Conservation (phyloP, 176 grass and related monocot genomes). For the Raddia guianensis region DNA sequence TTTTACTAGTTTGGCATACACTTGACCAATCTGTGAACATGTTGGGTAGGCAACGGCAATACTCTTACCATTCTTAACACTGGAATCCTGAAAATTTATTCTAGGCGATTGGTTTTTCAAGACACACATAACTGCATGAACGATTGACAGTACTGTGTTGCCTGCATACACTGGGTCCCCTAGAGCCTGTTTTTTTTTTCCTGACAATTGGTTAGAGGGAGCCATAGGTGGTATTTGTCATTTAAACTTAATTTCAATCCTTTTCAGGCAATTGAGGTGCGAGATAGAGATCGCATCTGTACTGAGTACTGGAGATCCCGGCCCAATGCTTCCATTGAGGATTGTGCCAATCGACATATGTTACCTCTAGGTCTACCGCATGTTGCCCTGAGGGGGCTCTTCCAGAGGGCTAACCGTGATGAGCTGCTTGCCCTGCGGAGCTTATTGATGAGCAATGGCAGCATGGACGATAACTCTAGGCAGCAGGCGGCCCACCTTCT, state of each 20-base stretch:
- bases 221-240: slow-evolving; percentile 17
- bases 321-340: slow-evolving; percentile 33
- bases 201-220: neutral
- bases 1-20: slow-evolving; percentile 4
- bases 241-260: slow-evolving; percentile 9
- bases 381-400: slow-evolving; percentile 61
- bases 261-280: slow-evolving; percentile 63
- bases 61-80: neutral
- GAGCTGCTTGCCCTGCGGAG: slow-evolving; percentile 63
- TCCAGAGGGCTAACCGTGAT: slow-evolving; percentile 71
- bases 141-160: neutral
- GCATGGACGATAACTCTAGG: slow-evolving; percentile 43
- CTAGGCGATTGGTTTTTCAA: neutral
- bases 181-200: neutral
- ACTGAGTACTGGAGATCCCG: slow-evolving; percentile 83
- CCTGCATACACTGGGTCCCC: neutral
- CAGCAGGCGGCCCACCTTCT: slow-evolving; percentile 48
- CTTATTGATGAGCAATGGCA: slow-evolving; percentile 47
- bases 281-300: slow-evolving; percentile 58
- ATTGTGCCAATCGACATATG: slow-evolving; percentile 28
- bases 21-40: slow-evolving; percentile 23
- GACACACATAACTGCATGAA: slow-evolving; percentile 24
- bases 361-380: slow-evolving; percentile 27
- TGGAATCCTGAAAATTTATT: slow-evolving; percentile 5
- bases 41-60: neutral